phyloP scores from a whole-genome alignment of 148 eudicot species.

The Rhododendron henanense region DNA sequence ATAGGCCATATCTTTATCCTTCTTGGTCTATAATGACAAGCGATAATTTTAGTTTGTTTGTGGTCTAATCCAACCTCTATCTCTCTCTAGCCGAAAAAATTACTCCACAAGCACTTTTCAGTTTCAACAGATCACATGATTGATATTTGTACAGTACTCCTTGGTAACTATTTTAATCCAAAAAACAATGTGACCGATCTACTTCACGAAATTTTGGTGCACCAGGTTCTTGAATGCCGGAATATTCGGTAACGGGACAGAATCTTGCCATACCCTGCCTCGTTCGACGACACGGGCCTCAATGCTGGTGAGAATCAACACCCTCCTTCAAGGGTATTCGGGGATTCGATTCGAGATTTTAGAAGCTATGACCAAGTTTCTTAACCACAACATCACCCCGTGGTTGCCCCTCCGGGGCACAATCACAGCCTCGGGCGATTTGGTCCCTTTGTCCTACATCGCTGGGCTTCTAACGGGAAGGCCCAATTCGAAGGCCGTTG shows the following conservation, averaged over 20 bases:
- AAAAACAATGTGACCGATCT: not conserved
- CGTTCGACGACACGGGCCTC: not conserved
- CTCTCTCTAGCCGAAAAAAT: too few relatives aligned
- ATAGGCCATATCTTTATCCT: too few relatives aligned
- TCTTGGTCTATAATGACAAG: too few relatives aligned
- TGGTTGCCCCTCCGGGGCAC: slow-evolving; percentile 22
- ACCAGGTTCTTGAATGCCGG: slow-evolving; percentile 13
- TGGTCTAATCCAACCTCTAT: too few relatives aligned
- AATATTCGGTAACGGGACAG: not conserved
- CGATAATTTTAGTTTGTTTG: too few relatives aligned
- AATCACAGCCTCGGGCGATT: slow-evolving; percentile 20
- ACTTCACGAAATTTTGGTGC: not conserved
- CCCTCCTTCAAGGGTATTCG: slow-evolving; percentile 8
- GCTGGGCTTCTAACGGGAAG: slow-evolving; percentile 12
- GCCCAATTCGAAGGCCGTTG: slow-evolving; percentile 19
- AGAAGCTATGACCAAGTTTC: slow-evolving; percentile 10
- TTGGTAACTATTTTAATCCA: not conserved
- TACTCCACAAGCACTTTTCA: too few relatives aligned
- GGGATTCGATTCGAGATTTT: slow-evolving; percentile 14
- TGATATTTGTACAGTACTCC: too few relatives aligned
- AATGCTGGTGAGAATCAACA: not conserved
- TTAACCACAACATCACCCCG: slow-evolving; percentile 25
- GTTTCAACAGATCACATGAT: too few relatives aligned
- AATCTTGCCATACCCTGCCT: not conserved
- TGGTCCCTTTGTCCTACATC: slow-evolving; percentile 23